phyloP scores from a whole-genome alignment of 352 stramenopile species.

The Globisporangium spiculum region DNA sequence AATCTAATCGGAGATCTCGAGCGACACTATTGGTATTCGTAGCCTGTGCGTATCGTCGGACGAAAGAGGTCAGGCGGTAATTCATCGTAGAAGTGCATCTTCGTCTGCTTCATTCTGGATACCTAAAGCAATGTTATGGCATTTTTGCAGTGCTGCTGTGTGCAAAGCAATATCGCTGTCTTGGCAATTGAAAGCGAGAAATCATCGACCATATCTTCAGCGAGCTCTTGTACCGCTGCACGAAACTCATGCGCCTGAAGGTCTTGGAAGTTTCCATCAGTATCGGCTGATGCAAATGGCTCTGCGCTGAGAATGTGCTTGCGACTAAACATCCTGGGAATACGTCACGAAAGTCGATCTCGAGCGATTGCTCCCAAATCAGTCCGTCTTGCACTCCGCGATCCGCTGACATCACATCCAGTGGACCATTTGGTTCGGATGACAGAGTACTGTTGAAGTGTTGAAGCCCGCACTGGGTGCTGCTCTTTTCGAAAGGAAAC shows the following conservation, averaged over 20 bases:
- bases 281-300: too few species aligned
- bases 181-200: constrained; percentile 1
- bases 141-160: too few species aligned
- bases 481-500: constrained; percentile 10
- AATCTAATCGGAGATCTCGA: not conserved
- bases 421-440: not conserved
- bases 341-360: not conserved
- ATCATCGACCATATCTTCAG: not conserved
- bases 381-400: not conserved
- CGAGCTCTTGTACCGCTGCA: not conserved
- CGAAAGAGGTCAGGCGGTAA: not conserved
- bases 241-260: constrained; percentile 15
- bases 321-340: not conserved
- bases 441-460: not conserved
- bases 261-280: not conserved
- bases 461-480: constrained; percentile 8
- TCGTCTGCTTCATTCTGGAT: not conserved
- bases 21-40: not conserved
- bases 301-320: not conserved
- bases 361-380: constrained; percentile 12
- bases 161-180: not conserved
- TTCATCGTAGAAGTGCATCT: not conserved
- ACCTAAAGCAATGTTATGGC: not conserved
- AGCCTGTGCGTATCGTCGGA: not conserved
- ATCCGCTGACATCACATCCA: not conserved